phyloP scores from a whole-genome alignment of 352 stramenopile species.

The Pythium myriotylum region DNA sequence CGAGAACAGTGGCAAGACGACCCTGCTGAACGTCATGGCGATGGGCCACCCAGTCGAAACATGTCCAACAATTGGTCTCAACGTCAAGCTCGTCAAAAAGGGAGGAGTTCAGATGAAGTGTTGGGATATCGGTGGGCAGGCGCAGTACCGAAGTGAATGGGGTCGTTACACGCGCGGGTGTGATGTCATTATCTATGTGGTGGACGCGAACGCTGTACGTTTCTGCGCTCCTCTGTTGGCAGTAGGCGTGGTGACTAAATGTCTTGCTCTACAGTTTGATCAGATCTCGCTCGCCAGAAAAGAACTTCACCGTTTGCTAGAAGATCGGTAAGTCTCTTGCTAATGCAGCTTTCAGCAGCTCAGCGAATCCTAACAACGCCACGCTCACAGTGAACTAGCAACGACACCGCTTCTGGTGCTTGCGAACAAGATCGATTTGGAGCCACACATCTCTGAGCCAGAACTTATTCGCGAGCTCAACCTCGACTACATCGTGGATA shows the following conservation, averaged over 20 bases:
- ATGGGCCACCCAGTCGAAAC: slow-evolving; percentile 96
- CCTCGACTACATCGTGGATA: slow-evolving; percentile 98
- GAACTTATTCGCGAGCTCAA: slow-evolving; percentile 95
- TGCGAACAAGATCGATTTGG: slow-evolving; percentile 99
- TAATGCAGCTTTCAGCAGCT: not conserved
- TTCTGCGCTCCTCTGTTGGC: not conserved
- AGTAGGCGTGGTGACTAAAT: slow-evolving; percentile 10
- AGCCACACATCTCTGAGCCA: slow-evolving; percentile 91
- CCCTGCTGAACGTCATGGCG: slow-evolving; percentile 95
- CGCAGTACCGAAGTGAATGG: slow-evolving; percentile 95
- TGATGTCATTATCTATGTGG: slow-evolving; percentile 99
- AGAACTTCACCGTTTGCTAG: slow-evolving; percentile 91
- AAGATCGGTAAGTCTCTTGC: slow-evolving; percentile 85
- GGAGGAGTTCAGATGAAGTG: slow-evolving; percentile 97
- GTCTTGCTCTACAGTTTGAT: slow-evolving; percentile 62
- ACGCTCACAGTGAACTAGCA: slow-evolving; percentile 59
- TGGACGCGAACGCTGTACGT: slow-evolving; percentile 94
- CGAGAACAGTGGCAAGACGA: slow-evolving; percentile 98
- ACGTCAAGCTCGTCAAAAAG: slow-evolving; percentile 98
- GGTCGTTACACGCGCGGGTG: slow-evolving; percentile 95
- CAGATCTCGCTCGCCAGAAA: slow-evolving; percentile 95
- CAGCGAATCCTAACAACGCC: not conserved
- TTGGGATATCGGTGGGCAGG: slow-evolving; percentile 98
- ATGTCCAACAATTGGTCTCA: slow-evolving; percentile 96
- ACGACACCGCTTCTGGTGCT: slow-evolving; percentile 96